A percentile compares a stretch with the other conserved stretches of the same genome.
Conservation (phyloP, 2,329 filamentous ascomycete genomes). For the Colletotrichum navitas region DNA sequence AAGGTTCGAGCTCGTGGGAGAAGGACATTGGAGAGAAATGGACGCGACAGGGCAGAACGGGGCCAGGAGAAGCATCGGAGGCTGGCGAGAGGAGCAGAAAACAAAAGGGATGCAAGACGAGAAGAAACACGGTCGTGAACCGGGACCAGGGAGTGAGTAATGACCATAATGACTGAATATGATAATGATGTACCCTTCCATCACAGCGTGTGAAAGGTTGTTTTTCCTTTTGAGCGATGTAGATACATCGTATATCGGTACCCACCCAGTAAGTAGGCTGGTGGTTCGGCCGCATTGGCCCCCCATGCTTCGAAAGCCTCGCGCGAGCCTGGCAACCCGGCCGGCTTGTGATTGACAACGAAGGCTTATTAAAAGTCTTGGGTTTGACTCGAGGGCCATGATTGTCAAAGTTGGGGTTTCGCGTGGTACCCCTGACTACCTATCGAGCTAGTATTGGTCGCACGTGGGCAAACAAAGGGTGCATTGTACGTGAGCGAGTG, state of each 20-base stretch:
- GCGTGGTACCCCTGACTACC: neutral
- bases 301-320: neutral
- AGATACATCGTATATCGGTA: no score
- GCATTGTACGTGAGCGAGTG: neutral
- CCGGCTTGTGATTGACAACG: neutral
- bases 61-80: conserved; percentile 34
- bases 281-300: neutral
- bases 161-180: conserved; percentile 10
- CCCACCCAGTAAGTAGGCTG: neutral
- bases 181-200: neutral
- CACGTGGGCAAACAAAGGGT: neutral
- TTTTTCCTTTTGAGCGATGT: neutral
- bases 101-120: neutral
- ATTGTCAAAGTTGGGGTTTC: neutral
- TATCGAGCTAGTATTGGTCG: neutral
- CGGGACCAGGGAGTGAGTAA: conserved; percentile 10
- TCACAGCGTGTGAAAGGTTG: neutral
- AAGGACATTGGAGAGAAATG: conserved; percentile 47
- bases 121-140: conserved; percentile 1
- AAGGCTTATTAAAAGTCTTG: no score
- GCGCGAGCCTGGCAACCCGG: no score
- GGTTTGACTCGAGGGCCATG: neutral
- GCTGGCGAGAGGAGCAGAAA: conserved; percentile 30
- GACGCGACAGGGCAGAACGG: conserved; percentile 34
- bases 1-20: conserved; percentile 53